Conservation (phyloP, 106 monocot species). For the Posidonia australis region DNA sequence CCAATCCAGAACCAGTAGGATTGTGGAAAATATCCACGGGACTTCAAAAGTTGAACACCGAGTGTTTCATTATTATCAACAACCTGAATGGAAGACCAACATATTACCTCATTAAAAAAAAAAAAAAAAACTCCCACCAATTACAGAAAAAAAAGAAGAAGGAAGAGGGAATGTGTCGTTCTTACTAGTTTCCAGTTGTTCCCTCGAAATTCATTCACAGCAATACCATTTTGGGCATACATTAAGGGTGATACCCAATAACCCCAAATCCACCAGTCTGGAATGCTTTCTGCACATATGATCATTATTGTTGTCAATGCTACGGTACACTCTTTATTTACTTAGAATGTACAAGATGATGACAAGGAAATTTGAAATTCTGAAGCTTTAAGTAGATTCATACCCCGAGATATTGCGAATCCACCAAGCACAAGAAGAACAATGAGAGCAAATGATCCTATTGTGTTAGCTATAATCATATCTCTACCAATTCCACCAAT, state of each 20-base stretch:
- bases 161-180: too few species aligned
- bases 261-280: constrained; percentile 20
- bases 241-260: constrained; percentile 21
- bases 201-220: constrained; percentile 14
- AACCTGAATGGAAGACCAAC: background rate
- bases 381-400: background rate
- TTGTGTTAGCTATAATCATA: constrained; percentile 28
- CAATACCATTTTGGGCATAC: constrained; percentile 19
- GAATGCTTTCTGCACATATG: constrained; percentile 1
- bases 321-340: too few species aligned
- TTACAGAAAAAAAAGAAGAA: background rate
- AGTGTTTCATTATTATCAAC: constrained; percentile 7
- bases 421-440: constrained; percentile 30
- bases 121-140: background rate
- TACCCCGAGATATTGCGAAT: constrained; percentile 25
- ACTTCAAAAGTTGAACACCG: constrained; percentile 9
- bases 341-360: too few species aligned
- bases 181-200: constrained; percentile 13
- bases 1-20: constrained; percentile 19
- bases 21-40: constrained; percentile 8
- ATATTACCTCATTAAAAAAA: background rate
- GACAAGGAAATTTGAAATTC: too few species aligned
- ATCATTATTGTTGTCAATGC: too few species aligned
- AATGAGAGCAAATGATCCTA: constrained; percentile 21
- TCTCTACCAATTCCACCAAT: constrained; percentile 26